Base-by-base conservation (phyloP, 2,329 filamentous ascomycete genomes). In the Emmonsiellopsis sp. region DNA sequence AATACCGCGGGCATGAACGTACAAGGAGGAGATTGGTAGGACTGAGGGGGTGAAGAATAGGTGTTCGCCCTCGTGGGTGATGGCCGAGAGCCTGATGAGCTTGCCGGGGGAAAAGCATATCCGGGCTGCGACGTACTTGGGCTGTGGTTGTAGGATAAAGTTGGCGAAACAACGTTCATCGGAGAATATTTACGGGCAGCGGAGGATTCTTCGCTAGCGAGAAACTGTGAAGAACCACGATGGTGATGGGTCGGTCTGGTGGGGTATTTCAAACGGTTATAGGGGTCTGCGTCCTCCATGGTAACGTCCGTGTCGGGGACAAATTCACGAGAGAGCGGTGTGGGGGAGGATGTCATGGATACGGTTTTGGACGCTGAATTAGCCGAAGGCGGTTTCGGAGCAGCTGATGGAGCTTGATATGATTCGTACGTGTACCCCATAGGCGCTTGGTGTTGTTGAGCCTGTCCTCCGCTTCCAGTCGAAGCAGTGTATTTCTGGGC, bases 101-200 rank as follows among this genome's bases (percentile, higher is more conserved):
- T 57, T 14, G 61, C 75, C 62, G 68, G 77, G 75, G 74, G 86
- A 74, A 80, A 78, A 46, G 70, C 70, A 60, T 78, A 79, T 33
- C 73, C 64, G 62, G 70, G 71, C 55, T 74, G 74, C 61, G 78
- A 60, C 68, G 76, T 75, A 66, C 74, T 82, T 57, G 76, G 81
- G 68, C 76, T 87, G 73, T 74, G 78, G 66, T 82, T 80, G 72
- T 94, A 94, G 36, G 89, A 84, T 53, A 87, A 86, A 36, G 85
- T 83, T 42, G 90, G 88, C 56, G 90, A 89, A 56, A 94, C 76
- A 13, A 83, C 81, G 68, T 95, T 92, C 91, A 96, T 96, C 58
- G 92, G 93, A 46, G 92, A 97, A 73, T 97, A 97, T 66, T 91
- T 84, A 69, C 94, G 88, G 55, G 90, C 88, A 54, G 89, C 88